phyloP scores from a whole-genome alignment of 2,329 filamentous ascomycete species.

The Pestalotiopsis sp. region DNA sequence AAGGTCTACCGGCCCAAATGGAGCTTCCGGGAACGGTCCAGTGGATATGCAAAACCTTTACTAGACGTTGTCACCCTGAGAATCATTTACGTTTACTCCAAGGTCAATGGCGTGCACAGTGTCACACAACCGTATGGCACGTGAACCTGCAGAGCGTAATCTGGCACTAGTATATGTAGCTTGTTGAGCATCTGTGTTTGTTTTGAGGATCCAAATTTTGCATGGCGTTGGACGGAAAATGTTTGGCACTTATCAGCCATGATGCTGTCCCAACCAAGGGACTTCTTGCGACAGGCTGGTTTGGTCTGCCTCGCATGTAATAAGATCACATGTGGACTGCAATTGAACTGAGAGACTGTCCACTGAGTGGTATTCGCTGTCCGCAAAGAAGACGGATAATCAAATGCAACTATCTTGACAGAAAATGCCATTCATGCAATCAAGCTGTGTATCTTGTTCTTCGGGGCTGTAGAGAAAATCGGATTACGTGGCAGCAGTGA shows the following conservation, averaged over 20 bases:
- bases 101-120: neutral
- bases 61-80: conserved; percentile 20
- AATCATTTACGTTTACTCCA: neutral
- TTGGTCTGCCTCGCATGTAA: neutral
- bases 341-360: no score
- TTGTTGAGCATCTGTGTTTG: neutral
- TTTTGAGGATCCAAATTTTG: neutral
- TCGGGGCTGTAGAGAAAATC: neutral
- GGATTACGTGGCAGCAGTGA: no score
- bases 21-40: conserved; percentile 18
- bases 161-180: neutral
- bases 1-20: conserved; percentile 18
- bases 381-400: neutral
- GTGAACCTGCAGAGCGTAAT: neutral
- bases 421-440: neutral
- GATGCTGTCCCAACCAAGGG: neutral
- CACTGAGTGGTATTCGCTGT: no score
- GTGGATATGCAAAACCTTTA: conserved; percentile 45
- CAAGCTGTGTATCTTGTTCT: neutral
- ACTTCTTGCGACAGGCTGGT: neutral
- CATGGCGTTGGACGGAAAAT: conserved; percentile 7
- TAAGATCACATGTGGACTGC: neutral
- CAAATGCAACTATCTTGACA: neutral
- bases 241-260: neutral
- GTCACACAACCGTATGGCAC: neutral